Evolutionary conservation across 805 yeast species (phyloP), one percentile per base, ranked within the genome.

Genomic region (Saturnispora ahearnii): DNA sequence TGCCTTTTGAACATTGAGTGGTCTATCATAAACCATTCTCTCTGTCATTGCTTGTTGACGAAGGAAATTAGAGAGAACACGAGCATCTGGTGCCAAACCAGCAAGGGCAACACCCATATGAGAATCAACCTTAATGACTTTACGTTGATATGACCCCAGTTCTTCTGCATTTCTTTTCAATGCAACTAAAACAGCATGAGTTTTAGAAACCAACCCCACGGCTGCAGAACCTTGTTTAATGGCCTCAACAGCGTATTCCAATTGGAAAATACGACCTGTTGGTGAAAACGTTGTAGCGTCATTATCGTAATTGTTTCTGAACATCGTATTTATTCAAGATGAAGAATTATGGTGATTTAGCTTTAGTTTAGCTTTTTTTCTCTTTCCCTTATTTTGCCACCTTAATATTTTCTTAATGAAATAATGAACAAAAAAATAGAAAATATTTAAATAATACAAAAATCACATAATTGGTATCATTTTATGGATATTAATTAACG

Each of bases 151-250:
- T 38, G 97, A 88, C 26, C 99, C 97, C 56, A 93, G 74, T 65
- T 93, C 98, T 67, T 93, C 99, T 5, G 97, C 96, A 65, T 89
- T 91, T 67, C 99, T 79, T 72, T 93, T 93, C 59, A 93, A 72
- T 12, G 96, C 98, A 42, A 87, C 97, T 60, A 93, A 72, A 7
- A 91, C 98, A 26, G 89, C 96, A 65, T 89, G 85, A 46, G 79
- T 81, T 58, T 83, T 79, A 38, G 96, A 88, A 40, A 87, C 83
- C 50, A 93, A 73, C 8, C 99, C 99, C 33, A 90, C 96, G 3
- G 97, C 91, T 3, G 97, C 98, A 56, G 95, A 83, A 36, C 99
- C 99, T 72, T 91, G 98, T 66, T 93, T 93, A 67, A 93, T 93
- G 11, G 99, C 98, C 60, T 88, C 96, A 47, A 87, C 72, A 3